Conservation (phyloP, 163 green algal species). For the Prototheca cutis region DNA sequence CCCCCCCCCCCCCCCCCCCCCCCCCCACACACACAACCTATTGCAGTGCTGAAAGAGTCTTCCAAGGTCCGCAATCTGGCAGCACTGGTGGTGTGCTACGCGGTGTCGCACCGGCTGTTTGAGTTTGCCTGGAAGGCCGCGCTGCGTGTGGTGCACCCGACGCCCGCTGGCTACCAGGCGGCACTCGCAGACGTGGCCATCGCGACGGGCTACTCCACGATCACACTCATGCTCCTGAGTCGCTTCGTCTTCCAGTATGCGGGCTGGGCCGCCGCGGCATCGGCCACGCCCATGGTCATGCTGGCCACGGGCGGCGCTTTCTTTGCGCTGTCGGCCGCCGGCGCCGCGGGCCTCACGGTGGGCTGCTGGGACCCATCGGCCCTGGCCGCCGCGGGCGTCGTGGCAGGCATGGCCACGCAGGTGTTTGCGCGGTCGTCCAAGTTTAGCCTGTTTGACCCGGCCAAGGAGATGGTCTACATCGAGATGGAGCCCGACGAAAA, state of each 20-base stretch:
- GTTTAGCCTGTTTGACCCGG: conserved; percentile 82
- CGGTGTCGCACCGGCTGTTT: conserved; percentile 72
- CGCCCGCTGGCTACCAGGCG: conserved; percentile 54
- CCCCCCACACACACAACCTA: too few relatives aligned
- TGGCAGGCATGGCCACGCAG: conserved; percentile 61
- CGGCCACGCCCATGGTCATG: conserved; percentile 67
- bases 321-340: conserved; percentile 45
- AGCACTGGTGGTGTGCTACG: conserved; percentile 69
- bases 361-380: conserved; percentile 18
- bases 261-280: conserved; percentile 59
- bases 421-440: conserved; percentile 66
- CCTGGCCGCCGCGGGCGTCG: conserved; percentile 40
- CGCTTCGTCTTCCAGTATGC: conserved; percentile 47
- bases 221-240: conserved; percentile 47
- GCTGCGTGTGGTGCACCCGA: conserved; percentile 68
- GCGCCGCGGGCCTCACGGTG: conserved; percentile 17
- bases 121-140: conserved; percentile 86
- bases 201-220: conserved; percentile 56
- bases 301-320: conserved; percentile 51
- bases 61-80: conserved; percentile 72
- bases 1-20: too few relatives aligned
- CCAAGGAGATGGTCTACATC: conserved; percentile 89
- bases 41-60: conserved; percentile 31
- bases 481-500: conserved; percentile 77
- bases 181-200: conserved; percentile 72